phyloP scores from a whole-genome alignment of 495 filamentous ascomycete species.

The Neurospora sp. region DNA sequence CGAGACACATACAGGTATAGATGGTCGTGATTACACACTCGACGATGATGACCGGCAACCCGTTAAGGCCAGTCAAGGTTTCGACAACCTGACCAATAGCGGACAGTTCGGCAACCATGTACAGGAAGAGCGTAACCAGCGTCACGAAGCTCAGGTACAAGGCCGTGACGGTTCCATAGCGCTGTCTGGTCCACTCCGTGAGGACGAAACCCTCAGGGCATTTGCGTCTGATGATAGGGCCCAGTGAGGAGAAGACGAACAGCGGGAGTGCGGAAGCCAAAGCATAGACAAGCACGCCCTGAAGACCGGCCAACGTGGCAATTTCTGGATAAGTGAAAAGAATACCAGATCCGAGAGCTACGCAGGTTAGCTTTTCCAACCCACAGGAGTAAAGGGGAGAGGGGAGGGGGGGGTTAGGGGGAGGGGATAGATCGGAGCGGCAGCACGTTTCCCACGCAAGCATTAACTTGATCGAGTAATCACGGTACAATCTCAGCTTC shows the following conservation, averaged over 20 bases:
- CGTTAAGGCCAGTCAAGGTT: constrained; percentile 60
- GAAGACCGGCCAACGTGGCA: constrained; percentile 67
- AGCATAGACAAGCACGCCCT: constrained; percentile 63
- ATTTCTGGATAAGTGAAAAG: constrained; percentile 69
- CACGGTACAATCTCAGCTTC: constrained; percentile 87
- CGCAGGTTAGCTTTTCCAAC: constrained; percentile 18
- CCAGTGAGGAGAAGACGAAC: constrained; percentile 55
- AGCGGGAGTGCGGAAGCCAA: constrained; percentile 57
- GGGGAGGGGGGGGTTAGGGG: constrained; percentile 11
- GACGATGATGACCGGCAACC: constrained; percentile 63
- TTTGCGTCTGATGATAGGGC: constrained; percentile 62
- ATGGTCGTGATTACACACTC: constrained; percentile 63
- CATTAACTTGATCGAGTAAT: constrained; percentile 92
- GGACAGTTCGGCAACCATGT: constrained; percentile 73
- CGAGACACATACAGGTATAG: constrained; percentile 54
- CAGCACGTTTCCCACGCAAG: constrained; percentile 91
- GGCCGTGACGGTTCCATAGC: constrained; percentile 54
- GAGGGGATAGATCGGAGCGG: constrained; percentile 46
- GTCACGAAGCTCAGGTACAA: constrained; percentile 61
- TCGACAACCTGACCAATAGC: constrained; percentile 63
- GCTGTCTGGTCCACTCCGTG: constrained; percentile 68
- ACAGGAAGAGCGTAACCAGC: constrained; percentile 67
- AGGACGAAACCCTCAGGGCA: constrained; percentile 69
- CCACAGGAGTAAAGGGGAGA: constrained; percentile 12
- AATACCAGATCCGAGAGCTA: constrained; percentile 69